Conservation (phyloP, 2,329 filamentous ascomycete genomes). For the Nigrospora sphaerica region DNA sequence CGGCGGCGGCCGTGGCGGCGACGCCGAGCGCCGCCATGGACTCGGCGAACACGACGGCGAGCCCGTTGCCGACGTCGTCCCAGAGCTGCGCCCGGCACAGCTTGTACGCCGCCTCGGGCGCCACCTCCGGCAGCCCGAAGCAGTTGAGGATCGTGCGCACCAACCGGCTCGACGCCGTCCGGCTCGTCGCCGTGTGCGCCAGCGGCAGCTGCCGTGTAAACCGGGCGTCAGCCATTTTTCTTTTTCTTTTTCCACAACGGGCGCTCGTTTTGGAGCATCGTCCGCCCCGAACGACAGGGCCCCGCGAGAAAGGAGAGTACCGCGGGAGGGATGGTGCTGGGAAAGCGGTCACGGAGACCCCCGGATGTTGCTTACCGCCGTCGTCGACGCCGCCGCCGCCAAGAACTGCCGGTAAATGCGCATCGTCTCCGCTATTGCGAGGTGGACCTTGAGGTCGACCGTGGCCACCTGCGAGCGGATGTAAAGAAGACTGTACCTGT, state of each 20-base stretch:
- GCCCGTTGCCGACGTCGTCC: background rate
- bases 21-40: background rate
- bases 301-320: background rate
- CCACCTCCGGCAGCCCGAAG: background rate
- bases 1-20: background rate
- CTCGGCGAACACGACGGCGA: background rate
- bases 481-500: background rate
- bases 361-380: background rate
- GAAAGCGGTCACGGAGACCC: background rate
- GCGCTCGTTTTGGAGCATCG: no score
- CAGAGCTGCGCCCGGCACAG: background rate
- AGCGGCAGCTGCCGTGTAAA: background rate
- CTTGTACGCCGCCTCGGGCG: background rate
- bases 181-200: no score
- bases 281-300: no score
- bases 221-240: background rate
- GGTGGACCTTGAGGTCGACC: background rate
- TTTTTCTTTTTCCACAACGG: no score
- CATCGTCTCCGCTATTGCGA: background rate
- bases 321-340: background rate
- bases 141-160: background rate
- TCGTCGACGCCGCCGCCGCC: no score
- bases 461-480: background rate
- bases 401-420: background rate
- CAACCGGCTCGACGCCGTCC: no score